Evolutionary conservation across 495 filamentous ascomycete species (phyloP), one percentile per base, ranked within the genome.

Genomic region (Elasticomyces elasticus): DNA sequence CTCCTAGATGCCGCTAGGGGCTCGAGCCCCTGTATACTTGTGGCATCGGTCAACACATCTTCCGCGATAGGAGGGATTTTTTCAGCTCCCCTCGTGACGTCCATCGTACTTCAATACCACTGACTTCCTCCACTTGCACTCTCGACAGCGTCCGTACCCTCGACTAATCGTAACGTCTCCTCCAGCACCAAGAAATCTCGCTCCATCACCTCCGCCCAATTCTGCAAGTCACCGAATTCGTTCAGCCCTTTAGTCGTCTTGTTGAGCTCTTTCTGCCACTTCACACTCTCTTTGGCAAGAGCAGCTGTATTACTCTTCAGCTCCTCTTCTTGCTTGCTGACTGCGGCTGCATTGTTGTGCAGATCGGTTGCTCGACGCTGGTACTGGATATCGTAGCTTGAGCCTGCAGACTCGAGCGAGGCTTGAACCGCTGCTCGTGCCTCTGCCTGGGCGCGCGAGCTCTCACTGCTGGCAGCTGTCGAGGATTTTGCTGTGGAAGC

Each of bases 141-240:
- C 38, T 58, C 60, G 24, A 33, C 43, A 50, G 44, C 49, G 51
- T 57, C 60, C 59, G 65, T 70, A 20, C 69, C 76, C 50, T 76
- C 71, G 7, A 78, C 87, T 56, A 86, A 65, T 64, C 84, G 71
- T 67, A 95, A 62, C 49, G 87, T 88, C 78, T 95, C 89, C 71
- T 94, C 89, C 33, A 98, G 64, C 54, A 94, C 81, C 62, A 89
- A 64, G 57, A 98, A 78, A 71, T 96, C 91, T 67, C 87, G 69
- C 76, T 98, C 92, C 62, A 96, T 75, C 75, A 94, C 78, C 79
- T 98, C 92, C 37, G 91, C 91, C 90, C 90, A 96, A 66, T 95
- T 95, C 79, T 96, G 92, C 68, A 96, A 80, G 66, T 96, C 88
- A 26, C 92, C 92, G 62, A 95, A 79, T 77, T 94, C 88, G 73